Conservation (phyloP, 306 rosid species). For the Adenanthera pavonina region DNA sequence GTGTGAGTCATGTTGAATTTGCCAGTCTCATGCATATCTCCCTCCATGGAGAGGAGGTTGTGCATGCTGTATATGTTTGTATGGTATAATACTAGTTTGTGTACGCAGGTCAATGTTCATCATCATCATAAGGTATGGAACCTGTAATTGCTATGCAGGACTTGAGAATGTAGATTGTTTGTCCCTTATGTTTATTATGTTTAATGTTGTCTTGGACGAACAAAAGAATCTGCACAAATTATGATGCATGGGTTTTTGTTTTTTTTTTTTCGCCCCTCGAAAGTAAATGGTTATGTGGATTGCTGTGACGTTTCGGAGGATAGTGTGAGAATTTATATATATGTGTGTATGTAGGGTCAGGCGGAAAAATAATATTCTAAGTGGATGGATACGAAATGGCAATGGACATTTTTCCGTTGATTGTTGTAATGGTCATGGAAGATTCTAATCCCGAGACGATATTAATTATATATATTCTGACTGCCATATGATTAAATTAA, state of each 20-base stretch:
- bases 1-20: background rate
- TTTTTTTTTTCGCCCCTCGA: background rate
- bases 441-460: background rate
- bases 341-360: background rate
- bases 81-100: background rate
- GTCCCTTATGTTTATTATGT: background rate
- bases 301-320: background rate
- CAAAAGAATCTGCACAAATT: background rate
- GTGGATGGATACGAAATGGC: background rate
- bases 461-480: background rate
- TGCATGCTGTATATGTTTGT: background rate
- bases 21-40: background rate
- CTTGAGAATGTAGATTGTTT: background rate
- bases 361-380: background rate
- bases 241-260: background rate
- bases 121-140: background rate
- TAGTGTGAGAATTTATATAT: background rate
- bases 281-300: background rate
- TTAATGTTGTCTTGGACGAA: background rate
- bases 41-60: background rate
- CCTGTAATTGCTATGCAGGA: background rate
- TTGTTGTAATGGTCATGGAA: background rate
- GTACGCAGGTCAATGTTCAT: conserved; percentile 2
- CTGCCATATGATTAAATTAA: background rate
- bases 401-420: background rate